Base-by-base conservation (phyloP, 1,284 basidiomycete genomes). In the Singerocomus inundabilis region DNA sequence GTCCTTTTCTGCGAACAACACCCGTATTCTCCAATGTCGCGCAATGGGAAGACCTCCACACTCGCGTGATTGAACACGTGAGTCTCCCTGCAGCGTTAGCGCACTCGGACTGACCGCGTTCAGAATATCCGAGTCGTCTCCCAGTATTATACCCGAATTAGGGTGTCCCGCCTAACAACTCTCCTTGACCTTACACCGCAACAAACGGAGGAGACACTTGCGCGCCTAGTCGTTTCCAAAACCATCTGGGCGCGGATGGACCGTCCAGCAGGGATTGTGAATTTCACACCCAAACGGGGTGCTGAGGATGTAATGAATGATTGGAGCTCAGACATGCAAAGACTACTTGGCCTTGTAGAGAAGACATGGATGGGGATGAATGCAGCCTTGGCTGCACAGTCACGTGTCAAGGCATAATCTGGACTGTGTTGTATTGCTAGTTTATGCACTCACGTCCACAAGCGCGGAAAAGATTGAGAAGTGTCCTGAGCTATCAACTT, bases 81-180 rank as follows among this genome's bases (percentile, higher is more conserved):
- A 50, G 90, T 80, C 43, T 43, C 9, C 15, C 15, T 9, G 10
- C 16, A 24, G 34, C 31, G 18, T 10, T 6, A 11, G 31, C 10
- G 18, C 10, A 18, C 18, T 25, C 7, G 3, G n/a, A 35, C 31
- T 66, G 43, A 64, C 38, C 5, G 12, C 35, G 36, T 32, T 6
- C 62, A 97, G 93, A 99, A 99, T 68, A 89, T 99, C 61, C 94
- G 97, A 44, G 93, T 97, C 34, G 84, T 99, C 40, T 84, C 93
- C 2, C 76, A 88, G 60, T 99, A 99, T 75, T 99, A 99, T 72
- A 95, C 91, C 9, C 85, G 93, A 52, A 96, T 99, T 63, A 92
- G 90, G 16, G 75, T 99, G 25, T 54, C 78, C 25, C 85, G 97
- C 33, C 78, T 99, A 11, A 88, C 90, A 10, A 78, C 88, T 32